Conservation (phyloP, 164 flowering plant species). For the Paratinospora sagittata region DNA sequence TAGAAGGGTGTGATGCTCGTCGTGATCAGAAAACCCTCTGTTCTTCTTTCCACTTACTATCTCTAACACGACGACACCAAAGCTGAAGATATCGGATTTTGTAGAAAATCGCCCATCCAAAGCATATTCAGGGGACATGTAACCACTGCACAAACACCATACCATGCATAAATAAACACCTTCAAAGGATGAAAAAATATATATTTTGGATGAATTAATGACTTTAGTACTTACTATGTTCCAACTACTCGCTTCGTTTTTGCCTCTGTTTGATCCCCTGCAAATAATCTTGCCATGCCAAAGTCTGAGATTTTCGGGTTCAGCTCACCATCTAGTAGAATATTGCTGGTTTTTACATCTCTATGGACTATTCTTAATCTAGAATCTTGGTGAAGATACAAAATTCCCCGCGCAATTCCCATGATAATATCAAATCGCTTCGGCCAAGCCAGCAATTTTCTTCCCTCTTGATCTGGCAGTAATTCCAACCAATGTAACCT, state of each 20-base stretch:
- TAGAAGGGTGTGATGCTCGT: neutral
- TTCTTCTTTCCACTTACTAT: conserved; percentile 8
- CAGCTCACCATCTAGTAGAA: conserved; percentile 3
- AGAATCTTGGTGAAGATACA: conserved; percentile 7
- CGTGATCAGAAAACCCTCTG: neutral
- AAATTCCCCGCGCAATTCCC: conserved; percentile 5
- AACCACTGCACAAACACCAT: neutral
- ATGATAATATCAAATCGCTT: neutral
- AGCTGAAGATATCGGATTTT: conserved; percentile 4
- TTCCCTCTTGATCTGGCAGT: neutral
- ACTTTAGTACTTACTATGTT: conserved; percentile 5
- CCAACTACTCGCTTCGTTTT: conserved; percentile 6
- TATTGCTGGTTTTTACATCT: neutral
- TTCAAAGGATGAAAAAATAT: neutral
- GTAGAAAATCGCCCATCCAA: neutral
- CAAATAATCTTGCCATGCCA: conserved; percentile 6
- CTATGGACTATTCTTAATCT: conserved; percentile 5
- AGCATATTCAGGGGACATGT: neutral
- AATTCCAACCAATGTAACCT: neutral
- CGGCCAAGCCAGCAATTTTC: neutral
- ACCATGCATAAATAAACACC: neutral
- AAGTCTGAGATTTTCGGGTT: conserved; percentile 8
- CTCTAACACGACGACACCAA: neutral
- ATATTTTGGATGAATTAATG: neutral
- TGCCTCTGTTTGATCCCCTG: neutral